Percentiles rank a stretch among this genome's conserved stretches.
phyloP scores from a whole-genome alignment of 345 rosid genomes.

The Syzygium grande region DNA sequence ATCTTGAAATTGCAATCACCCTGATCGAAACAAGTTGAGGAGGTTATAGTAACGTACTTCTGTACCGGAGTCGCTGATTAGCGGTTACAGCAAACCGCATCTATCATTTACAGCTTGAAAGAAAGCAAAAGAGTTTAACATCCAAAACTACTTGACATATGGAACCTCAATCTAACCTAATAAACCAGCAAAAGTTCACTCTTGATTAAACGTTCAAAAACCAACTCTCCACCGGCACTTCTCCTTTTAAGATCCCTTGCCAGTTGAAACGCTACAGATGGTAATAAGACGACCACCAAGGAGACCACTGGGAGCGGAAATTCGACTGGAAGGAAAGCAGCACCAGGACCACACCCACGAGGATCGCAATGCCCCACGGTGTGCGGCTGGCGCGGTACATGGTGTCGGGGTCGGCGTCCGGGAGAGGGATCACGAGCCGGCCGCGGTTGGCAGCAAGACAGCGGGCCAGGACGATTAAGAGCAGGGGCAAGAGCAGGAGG shows the following conservation, averaged over 20 bases:
- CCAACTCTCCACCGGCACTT: neutral
- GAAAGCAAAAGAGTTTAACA: neutral
- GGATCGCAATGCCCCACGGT: conserved; percentile 50
- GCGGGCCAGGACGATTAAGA: conserved; percentile 34
- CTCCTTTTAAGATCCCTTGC: neutral
- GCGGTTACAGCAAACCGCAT: neutral
- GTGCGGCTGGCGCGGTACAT: conserved; percentile 18
- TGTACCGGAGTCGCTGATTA: neutral
- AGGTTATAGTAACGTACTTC: neutral
- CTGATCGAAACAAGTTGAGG: neutral
- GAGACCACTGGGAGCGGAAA: conserved; percentile 56
- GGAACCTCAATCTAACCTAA: neutral
- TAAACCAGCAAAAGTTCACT: neutral
- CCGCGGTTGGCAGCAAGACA: conserved; percentile 16
- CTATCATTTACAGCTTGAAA: neutral
- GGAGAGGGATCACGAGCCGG: conserved; percentile 16
- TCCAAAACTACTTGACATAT: neutral
- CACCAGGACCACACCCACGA: conserved; percentile 44
- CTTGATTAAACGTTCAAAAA: neutral
- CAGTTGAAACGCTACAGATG: neutral
- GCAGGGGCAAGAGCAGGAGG: conserved; percentile 48
- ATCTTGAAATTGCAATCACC: neutral
- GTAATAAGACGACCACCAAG: conserved; percentile 10
- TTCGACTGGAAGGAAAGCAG: conserved; percentile 60
- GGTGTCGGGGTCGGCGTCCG: conserved; percentile 9